Conservation (phyloP, 2,329 filamentous ascomycete genomes). For the Knoxdaviesia capensis region DNA sequence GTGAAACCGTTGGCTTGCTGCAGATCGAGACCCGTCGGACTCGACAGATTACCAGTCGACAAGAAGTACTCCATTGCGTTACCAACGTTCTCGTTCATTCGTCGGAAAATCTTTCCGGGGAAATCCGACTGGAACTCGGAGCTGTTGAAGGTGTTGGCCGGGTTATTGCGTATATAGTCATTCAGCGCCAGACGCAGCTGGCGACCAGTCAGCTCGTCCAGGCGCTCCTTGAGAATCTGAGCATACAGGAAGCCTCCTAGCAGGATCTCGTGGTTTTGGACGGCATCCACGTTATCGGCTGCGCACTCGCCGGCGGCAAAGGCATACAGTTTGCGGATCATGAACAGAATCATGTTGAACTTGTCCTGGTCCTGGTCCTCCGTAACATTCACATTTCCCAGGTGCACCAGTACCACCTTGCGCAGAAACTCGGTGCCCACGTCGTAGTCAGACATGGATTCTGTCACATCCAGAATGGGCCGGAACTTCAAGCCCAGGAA, state of each 20-base stretch:
- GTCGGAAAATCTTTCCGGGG: conserved; percentile 53
- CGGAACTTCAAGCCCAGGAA: conserved; percentile 86
- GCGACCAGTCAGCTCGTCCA: conserved; percentile 66
- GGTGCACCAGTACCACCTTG: conserved; percentile 76
- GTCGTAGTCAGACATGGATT: conserved; percentile 71
- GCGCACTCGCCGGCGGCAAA: conserved; percentile 83
- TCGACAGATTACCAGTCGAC: conserved; percentile 84
- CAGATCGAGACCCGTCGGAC: conserved; percentile 77
- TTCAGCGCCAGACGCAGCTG: conserved; percentile 30
- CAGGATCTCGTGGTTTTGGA: conserved; percentile 89
- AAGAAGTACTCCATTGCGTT: conserved; percentile 84
- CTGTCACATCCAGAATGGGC: conserved; percentile 64
- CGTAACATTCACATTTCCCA: conserved; percentile 70
- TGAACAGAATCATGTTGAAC: conserved; percentile 83
- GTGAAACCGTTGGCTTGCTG: conserved; percentile 92
- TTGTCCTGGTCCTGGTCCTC: conserved; percentile 77
- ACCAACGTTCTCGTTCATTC: conserved; percentile 76
- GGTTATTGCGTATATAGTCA: conserved; percentile 33
- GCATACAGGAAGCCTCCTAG: conserved; percentile 86
- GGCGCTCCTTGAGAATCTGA: conserved; percentile 83
- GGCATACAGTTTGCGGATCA: conserved; percentile 89
- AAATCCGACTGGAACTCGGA: conserved; percentile 66
- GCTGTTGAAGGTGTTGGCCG: conserved; percentile 55
- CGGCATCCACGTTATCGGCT: conserved; percentile 87
- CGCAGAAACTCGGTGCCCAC: conserved; percentile 81